Evolutionary conservation across 1,284 basidiomycete genomes (phyloP).

Genomic region (Omphalotus olearius): DNA sequence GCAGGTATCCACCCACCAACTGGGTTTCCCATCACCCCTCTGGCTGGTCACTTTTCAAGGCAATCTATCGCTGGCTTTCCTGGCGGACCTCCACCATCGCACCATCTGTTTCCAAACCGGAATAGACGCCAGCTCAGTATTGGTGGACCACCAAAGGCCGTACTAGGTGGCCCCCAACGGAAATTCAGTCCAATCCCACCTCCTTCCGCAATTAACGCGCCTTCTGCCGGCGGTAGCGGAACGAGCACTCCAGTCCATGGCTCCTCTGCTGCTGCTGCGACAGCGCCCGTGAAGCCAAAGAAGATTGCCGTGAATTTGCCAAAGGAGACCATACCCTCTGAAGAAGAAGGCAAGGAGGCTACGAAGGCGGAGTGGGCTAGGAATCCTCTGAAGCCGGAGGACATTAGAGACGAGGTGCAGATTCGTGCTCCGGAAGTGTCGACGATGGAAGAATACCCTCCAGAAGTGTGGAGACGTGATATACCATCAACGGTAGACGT

Average conservation of each 20-base stretch:
- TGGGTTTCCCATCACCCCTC: slow-evolving; percentile 56
- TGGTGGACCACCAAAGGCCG: slow-evolving; percentile 79
- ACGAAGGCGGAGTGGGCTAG: slow-evolving; percentile 61
- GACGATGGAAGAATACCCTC: slow-evolving; percentile 56
- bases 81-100: slow-evolving; percentile 24
- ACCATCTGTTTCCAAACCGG: slow-evolving; percentile 48
- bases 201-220: slow-evolving; percentile 9
- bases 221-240: slow-evolving; percentile 18
- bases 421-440: slow-evolving; percentile 42
- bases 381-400: slow-evolving; percentile 40
- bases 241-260: slow-evolving; percentile 2
- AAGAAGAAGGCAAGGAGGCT: slow-evolving; percentile 36
- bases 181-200: slow-evolving; percentile 66
- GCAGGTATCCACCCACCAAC: slow-evolving; percentile 54
- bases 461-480: slow-evolving; percentile 49
- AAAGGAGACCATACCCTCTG: slow-evolving; percentile 49
- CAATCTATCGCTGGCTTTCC: slow-evolving; percentile 42
- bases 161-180: slow-evolving; percentile 69
- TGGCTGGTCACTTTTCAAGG: slow-evolving; percentile 53
- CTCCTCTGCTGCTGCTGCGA: slow-evolving; percentile 17
- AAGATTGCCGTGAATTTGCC: slow-evolving; percentile 71
- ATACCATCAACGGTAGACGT: slow-evolving; percentile 70
- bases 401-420: slow-evolving; percentile 33
- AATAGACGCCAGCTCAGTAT: slow-evolving; percentile 64
- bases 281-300: slow-evolving; percentile 47